A percentile compares a stretch with the other conserved stretches of the same genome.
phyloP scores from a whole-genome alignment of 108 stramenopile species.

The Nitzschia palea region DNA sequence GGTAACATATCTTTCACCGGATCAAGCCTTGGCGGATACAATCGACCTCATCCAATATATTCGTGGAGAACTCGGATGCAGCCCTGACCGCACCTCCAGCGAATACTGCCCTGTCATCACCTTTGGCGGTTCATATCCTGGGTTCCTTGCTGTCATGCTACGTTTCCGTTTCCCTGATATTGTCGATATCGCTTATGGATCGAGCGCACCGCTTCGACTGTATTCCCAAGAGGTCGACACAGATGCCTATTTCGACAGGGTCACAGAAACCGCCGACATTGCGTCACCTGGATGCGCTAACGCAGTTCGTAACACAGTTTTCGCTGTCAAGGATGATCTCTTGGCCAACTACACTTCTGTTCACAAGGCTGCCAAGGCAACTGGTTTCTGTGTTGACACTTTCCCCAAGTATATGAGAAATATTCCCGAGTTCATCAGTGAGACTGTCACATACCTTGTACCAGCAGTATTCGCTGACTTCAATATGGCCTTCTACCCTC shows the following conservation, averaged over 20 bases:
- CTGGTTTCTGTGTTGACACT: constrained; percentile 46
- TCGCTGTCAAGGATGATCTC: constrained; percentile 29
- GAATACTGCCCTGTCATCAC: constrained; percentile 79
- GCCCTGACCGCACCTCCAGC: constrained; percentile 29
- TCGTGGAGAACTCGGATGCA: constrained; percentile 44
- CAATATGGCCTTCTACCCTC: constrained; percentile 80
- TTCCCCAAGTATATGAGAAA: constrained; percentile 53
- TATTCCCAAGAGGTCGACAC: constrained; percentile 55
- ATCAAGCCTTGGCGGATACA: constrained; percentile 66
- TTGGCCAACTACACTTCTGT: not conserved
- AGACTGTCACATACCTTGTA: constrained; percentile 55
- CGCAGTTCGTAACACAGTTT: constrained; percentile 44
- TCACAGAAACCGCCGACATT: constrained; percentile 57
- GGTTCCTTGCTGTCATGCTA: constrained; percentile 70
- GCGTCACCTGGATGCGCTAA: constrained; percentile 51
- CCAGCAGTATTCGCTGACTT: constrained; percentile 62
- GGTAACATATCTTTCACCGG: constrained; percentile 48
- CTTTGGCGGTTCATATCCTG: constrained; percentile 78
- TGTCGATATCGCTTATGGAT: constrained; percentile 67
- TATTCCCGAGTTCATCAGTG: constrained; percentile 27
- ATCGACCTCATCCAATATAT: constrained; percentile 36
- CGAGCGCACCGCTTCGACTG: constrained; percentile 66
- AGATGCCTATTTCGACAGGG: constrained; percentile 69
- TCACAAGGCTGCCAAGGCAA: constrained; percentile 24
- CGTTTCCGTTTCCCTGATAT: constrained; percentile 63